Percentiles rank a stretch among this genome's conserved stretches.
These are phyloP conservation scores for Atkinsonella hypoxylon DNA, from an alignment of 2,329 filamentous ascomycete species.

Conservation along the genomic window DNA sequence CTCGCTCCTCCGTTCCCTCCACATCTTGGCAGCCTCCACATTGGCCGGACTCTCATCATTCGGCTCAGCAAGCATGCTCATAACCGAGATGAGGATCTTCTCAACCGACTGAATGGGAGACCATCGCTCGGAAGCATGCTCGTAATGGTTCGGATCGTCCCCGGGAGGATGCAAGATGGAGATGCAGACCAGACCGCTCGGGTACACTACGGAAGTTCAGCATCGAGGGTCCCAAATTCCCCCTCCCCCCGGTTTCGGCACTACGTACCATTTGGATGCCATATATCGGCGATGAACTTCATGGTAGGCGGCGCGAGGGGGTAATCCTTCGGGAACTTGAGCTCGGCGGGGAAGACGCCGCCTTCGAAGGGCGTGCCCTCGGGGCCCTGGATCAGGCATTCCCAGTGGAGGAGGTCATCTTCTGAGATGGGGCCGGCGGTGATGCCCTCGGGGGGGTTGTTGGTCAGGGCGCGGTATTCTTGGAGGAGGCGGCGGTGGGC, in stretches of 20 bases:
- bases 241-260: too few relatives aligned
- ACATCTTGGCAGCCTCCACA: constrained; percentile 92
- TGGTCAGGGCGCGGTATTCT: constrained; percentile 89
- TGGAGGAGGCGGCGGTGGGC: constrained; percentile 77
- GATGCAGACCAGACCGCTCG: constrained; percentile 87
- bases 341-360: constrained; percentile 86
- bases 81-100: constrained; percentile 92
- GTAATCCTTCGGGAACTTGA: constrained; percentile 93
- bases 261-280: constrained; percentile 98
- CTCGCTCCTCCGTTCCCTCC: constrained; percentile 70
- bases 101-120: constrained; percentile 94
- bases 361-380: constrained; percentile 95
- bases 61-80: constrained; percentile 96
- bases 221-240: too few relatives aligned
- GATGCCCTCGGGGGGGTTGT: constrained; percentile 94
- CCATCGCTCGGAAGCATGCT: constrained; percentile 91
- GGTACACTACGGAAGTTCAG: constrained; percentile 53
- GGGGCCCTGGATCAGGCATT: constrained; percentile 89
- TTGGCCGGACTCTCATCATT: constrained; percentile 97
- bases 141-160: constrained; percentile 97
- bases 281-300: constrained; percentile 88
- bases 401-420: constrained; percentile 93
- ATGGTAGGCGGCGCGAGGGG: constrained; percentile 92
- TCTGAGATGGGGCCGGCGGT: constrained; percentile 86
- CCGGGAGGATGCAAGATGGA: constrained; percentile 95